phyloP scores from a whole-genome alignment of 345 rosid species.

The Eutrema heterophyllum region DNA sequence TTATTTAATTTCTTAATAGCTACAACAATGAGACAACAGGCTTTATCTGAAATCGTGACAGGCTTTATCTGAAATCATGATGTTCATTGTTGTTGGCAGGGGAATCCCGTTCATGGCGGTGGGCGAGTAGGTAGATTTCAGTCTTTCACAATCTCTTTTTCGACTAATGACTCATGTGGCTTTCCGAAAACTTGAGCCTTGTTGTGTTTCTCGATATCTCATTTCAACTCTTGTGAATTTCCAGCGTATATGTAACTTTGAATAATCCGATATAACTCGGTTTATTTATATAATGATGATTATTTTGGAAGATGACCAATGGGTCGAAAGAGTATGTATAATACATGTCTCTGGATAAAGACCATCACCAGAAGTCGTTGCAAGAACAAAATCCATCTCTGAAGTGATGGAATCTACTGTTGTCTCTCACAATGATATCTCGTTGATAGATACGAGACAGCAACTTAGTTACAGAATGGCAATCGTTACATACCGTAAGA shows the following conservation, averaged over 20 bases:
- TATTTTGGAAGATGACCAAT: slow-evolving; percentile 18
- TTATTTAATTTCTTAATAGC: not conserved
- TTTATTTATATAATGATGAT: not conserved
- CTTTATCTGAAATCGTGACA: not conserved
- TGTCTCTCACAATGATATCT: slow-evolving; percentile 57
- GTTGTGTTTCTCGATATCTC: not conserved
- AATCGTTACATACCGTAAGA: slow-evolving; percentile 50
- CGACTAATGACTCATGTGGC: not conserved
- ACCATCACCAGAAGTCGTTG: slow-evolving; percentile 48
- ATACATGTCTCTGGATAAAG: not conserved
- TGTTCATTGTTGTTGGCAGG: slow-evolving; percentile 37
- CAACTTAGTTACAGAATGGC: slow-evolving; percentile 47
- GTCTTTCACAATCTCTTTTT: not conserved
- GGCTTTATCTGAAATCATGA: not conserved
- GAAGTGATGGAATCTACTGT: slow-evolving; percentile 54
- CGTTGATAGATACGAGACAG: slow-evolving; percentile 38
- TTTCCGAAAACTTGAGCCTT: slow-evolving; percentile 5
- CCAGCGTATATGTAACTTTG: not conserved
- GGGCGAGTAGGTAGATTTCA: slow-evolving; percentile 36
- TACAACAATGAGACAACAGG: not conserved
- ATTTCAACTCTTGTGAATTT: not conserved
- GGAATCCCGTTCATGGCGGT: slow-evolving; percentile 53
- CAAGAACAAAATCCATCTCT: slow-evolving; percentile 45
- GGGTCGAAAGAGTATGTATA: not conserved
- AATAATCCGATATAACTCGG: not conserved